Percentiles rank a stretch among this genome's conserved stretches.
Evolutionary conservation across 495 filamentous ascomycete species (phyloP).

Genomic region (Aspergillus funiculosus): DNA sequence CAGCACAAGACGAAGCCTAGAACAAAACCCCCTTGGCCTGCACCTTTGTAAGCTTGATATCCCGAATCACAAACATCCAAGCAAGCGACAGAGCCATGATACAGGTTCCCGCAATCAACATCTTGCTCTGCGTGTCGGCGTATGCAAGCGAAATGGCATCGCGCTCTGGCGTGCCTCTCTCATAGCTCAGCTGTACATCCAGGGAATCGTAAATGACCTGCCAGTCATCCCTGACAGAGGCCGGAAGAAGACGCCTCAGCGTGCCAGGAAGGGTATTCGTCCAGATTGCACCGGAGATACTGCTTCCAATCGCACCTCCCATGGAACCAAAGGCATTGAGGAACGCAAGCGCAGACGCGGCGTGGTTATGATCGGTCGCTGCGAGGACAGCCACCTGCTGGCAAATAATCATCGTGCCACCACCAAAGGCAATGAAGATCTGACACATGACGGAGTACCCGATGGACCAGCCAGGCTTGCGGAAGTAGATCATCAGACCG

Average conservation of each 20-base stretch:
- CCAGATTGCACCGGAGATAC: conserved; percentile 66
- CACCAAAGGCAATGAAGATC: conserved; percentile 63
- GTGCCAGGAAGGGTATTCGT: conserved; percentile 51
- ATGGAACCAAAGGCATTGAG: conserved; percentile 55
- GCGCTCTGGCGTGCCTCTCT: conserved; percentile 43
- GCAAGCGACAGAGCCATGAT: conserved; percentile 46
- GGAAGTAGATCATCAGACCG: conserved; percentile 62
- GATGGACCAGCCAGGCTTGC: conserved; percentile 49
- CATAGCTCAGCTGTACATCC: conserved; percentile 47
- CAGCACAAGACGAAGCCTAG: conserved; percentile 15
- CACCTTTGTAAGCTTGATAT: conserved; percentile 52
- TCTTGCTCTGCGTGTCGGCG: conserved; percentile 47
- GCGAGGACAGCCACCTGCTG: conserved; percentile 68
- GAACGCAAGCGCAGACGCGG: conserved; percentile 62
- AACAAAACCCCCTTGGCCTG: conserved; percentile 29
- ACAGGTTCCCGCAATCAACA: conserved; percentile 46
- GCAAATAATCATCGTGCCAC: conserved; percentile 54
- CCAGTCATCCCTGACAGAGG: conserved; percentile 30
- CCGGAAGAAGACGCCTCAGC: conserved; percentile 53
- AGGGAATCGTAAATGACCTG: conserved; percentile 50
- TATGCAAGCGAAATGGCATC: conserved; percentile 53
- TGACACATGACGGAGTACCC: conserved; percentile 68
- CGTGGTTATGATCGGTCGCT: conserved; percentile 55
- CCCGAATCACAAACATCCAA: conserved; percentile 45
- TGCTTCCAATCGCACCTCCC: conserved; percentile 60